Base-by-base conservation (phyloP, 352 stramenopile genomes). In the Phytophthora citricola region DNA sequence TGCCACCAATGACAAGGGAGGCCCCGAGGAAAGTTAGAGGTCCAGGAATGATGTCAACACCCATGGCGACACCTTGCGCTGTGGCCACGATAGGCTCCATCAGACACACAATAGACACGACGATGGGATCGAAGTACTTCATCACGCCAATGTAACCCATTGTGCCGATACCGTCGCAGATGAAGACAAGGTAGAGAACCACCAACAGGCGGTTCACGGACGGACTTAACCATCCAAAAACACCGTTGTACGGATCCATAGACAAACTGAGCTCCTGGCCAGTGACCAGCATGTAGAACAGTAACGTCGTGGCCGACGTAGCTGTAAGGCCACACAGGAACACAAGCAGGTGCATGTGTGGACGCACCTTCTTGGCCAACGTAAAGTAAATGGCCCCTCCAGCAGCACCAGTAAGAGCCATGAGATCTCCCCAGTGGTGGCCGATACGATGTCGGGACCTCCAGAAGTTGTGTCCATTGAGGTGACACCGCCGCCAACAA, bases 111-210 rank as follows among this genome's bases (percentile, higher is more conserved):
- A 95, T 91, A 26, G 87, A 90, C 43, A 97, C 77, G 12, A 97
- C 88, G 50, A 98, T 93, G 22, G 90, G 83, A 62, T 97, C 90
- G 63, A 98, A 98, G 74, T 98, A 97, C 62, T 98, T 97, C 84
- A 98, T 93, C 41, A 96, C 89, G 39, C 81, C 91, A 65, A 97
- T 86, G 76, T 95, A 97, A 12, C 91, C 91, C 73, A 92, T 95
- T 10, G 88, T 97, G 44, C 91, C 90, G 20, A 97, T 78, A 47
- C 91, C 73, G 68, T 96, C 93, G 58, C 91, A 96, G 39, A 97
- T 63, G 29, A 97, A 82, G 46, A 93, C 87, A 29, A 97, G 81
- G 68, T 93, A 97, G 27, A 88, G 57, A 40, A 91, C 76, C n/a
- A 94, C 73, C 17, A 85, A 49, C 12, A 98, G 57, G 11, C 89